Evolutionary conservation across 2,329 filamentous ascomycete species (phyloP), one percentile per base, ranked within the genome.

Genomic region (Alternaria atra): DNA sequence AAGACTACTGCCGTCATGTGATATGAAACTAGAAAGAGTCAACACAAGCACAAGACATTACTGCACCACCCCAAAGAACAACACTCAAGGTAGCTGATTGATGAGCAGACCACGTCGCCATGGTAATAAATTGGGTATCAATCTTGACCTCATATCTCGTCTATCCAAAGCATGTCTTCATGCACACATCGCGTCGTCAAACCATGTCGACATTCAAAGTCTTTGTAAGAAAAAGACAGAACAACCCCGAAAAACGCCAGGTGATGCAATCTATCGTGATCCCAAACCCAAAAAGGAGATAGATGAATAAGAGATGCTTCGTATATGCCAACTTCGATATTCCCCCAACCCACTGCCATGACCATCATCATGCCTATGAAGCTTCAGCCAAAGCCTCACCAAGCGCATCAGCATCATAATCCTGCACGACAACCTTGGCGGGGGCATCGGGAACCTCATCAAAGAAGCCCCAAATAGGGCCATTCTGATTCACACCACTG

Each of bases 381-480:
- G 46, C 43, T 13, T 56, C 57, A 20, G 64, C 70, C 44, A 80
- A 60, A 25, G 75, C 76, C 54, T 80, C 78, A 6, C 71, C 73
- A 61, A 80, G 59, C 1, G 78, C 79, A 20, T 79, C 77, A 6
- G 71, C 71, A 63, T 80, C 78, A 20, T 79, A 71, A 44, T 79
- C 73, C 10, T 72, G 67, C 1, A 78, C 75, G 2, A 75, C 70
- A 3, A 80, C 71, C 40, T 75, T 75, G 0, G 66, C 71, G 2
- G 77, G 76, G 15, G 76, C 72, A 35, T 71, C 69, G 2, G 73
- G 75, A 4, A 76, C 68, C 37, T 76, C 71, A 42, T 75, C 73
- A 34, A 78, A 77, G 63, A 80, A 74, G n/a, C 78, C 78, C 68
- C 76, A 75, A 13, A 80, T 78, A 0, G 78, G 76, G 0, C 78